A percentile compares a stretch with the other conserved stretches of the same genome.
Evolutionary conservation across 2,329 filamentous ascomycete genomes (phyloP).

Genomic region (Hymenoscyphus albidus): DNA sequence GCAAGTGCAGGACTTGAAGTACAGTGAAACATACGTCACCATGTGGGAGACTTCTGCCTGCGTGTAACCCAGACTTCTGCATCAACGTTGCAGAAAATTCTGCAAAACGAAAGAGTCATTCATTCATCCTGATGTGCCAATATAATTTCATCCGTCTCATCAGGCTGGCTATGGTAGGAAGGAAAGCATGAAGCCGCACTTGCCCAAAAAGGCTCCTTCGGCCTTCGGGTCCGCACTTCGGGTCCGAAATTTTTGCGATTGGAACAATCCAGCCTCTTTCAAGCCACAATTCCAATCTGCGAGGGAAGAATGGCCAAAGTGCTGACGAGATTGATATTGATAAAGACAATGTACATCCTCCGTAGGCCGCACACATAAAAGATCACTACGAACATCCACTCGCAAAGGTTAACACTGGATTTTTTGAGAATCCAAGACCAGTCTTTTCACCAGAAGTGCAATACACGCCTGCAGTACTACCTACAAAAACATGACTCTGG

Average conservation of each 20-base stretch:
- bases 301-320: neutral
- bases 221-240: neutral
- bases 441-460: too few species aligned
- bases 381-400: too few species aligned
- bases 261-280: neutral
- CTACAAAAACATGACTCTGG: neutral
- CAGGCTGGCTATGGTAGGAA: too few species aligned
- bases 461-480: neutral
- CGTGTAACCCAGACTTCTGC: constrained; percentile 4
- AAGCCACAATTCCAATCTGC: neutral
- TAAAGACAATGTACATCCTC: neutral
- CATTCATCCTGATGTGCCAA: too few species aligned
- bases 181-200: too few species aligned
- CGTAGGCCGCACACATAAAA: neutral
- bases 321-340: neutral
- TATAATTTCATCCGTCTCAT: too few species aligned
- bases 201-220: neutral
- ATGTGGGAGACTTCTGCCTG: constrained; percentile 3
- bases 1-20: too few species aligned
- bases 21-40: neutral
- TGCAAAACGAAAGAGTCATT: too few species aligned
- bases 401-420: too few species aligned
- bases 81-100: too few species aligned
- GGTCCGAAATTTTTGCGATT: neutral
- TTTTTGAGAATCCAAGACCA: too few species aligned